Evolutionary conservation across 768 basidiomycete genomes (phyloP).

Genomic region (Psilocybe cyanescens): DNA sequence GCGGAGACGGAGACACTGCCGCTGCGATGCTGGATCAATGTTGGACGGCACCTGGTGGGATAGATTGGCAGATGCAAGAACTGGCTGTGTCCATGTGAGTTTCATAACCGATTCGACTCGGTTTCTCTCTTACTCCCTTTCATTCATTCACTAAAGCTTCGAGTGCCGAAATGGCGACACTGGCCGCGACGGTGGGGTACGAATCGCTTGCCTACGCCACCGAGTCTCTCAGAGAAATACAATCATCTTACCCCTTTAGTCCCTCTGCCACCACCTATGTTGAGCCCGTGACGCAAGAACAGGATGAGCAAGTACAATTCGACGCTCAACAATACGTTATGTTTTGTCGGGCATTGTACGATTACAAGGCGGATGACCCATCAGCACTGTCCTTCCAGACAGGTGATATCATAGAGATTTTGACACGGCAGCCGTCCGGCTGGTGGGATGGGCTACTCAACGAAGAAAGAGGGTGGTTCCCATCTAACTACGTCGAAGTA

Average conservation of each 20-base stretch:
- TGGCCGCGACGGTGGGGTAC: not conserved
- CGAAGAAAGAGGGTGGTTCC: conserved; percentile 94
- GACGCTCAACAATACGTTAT: conserved; percentile 51
- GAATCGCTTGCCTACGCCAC: not conserved
- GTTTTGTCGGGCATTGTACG: conserved; percentile 91
- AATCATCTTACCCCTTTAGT: not conserved
- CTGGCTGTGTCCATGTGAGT: not conserved
- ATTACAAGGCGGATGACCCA: conserved; percentile 84
- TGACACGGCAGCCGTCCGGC: conserved; percentile 87
- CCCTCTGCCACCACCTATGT: not conserved
- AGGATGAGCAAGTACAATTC: conserved; percentile 47
- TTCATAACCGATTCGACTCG: not conserved
- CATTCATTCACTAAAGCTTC: not conserved
- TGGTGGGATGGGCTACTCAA: conserved; percentile 99
- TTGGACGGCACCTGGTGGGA: conserved; percentile 1
- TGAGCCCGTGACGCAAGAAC: not conserved
- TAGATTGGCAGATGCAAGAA: not conserved
- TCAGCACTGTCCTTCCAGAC: conserved; percentile 86
- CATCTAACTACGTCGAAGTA: conserved; percentile 89
- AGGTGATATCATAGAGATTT: conserved; percentile 91
- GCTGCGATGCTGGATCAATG: not conserved
- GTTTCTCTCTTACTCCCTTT: not conserved
- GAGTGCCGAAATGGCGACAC: not conserved
- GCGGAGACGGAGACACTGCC: not conserved
- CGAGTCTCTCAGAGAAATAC: not conserved